Conservation (phyloP, 2,329 filamentous ascomycete species). For the Nothophoma quercina region DNA sequence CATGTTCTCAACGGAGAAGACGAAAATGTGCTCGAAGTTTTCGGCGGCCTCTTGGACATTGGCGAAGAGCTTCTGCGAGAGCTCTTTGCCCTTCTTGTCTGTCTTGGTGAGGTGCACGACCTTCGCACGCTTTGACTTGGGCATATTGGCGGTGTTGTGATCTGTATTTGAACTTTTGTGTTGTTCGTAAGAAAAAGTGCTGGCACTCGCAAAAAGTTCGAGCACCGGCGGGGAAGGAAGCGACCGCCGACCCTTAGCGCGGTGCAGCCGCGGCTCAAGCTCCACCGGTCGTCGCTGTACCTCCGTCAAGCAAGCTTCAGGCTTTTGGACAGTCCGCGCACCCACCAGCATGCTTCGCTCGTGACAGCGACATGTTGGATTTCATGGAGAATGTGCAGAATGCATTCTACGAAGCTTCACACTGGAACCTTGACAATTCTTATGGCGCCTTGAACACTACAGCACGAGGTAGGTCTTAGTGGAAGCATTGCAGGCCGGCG, state of each 20-base stretch:
- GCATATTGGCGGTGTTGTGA: constrained; percentile 68
- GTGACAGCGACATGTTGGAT: constrained; percentile 74
- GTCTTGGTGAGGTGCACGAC: constrained; percentile 91
- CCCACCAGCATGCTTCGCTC: constrained; percentile 31
- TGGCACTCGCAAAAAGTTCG: constrained; percentile 32
- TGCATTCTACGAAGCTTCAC: constrained; percentile 84
- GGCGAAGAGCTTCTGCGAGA: constrained; percentile 84
- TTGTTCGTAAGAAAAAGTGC: constrained; percentile 36
- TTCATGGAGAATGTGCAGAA: constrained; percentile 98
- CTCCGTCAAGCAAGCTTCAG: constrained; percentile 10
- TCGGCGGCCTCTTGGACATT: constrained; percentile 86
- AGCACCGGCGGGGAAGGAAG: constrained; percentile 41
- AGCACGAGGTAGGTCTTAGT: constrained; percentile 68
- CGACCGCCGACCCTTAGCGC: constrained; percentile 41
- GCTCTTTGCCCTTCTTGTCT: constrained; percentile 91
- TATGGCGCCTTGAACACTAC: constrained; percentile 88
- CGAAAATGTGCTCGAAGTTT: constrained; percentile 88
- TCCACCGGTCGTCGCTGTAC: constrained; percentile 18
- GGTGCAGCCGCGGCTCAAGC: constrained; percentile 32
- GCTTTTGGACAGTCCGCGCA: neutral
- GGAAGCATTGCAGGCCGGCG: constrained; percentile 14
- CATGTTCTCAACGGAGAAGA: constrained; percentile 96
- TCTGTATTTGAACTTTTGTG: constrained; percentile 21
- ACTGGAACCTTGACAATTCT: constrained; percentile 91
- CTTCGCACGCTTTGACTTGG: constrained; percentile 92